Evolutionary conservation across 305 asterid species (phyloP), one percentile per base, ranked within the genome.

Genomic region (Striga hermonthica): DNA sequence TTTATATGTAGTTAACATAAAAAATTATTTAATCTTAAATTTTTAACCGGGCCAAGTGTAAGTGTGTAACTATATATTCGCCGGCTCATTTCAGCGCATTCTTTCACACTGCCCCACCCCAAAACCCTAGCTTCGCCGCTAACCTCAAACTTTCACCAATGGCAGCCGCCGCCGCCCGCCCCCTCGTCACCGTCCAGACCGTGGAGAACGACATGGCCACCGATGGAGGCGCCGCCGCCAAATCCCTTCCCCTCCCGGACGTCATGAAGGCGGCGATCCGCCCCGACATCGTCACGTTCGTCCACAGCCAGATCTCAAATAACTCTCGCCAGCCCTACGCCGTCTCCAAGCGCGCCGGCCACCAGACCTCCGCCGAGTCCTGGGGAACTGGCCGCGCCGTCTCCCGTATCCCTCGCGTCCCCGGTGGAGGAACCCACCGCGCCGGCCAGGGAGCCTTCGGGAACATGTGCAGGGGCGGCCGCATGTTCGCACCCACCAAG

Each of bases 321-420:
- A 90, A 90, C 59, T 52, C 92, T 12, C 90, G 95, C 1, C 96
- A 90, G 35, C 95, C 96, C 5, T 86, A 90, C 70, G 89, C 97
- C 43, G 97, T 91, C 0, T 91, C 97, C 10, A 82, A 68, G 70
- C 63, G 48, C 10, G 96, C 95, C 28, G 96, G 96, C 1, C 97
- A 91, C 76, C 97, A 88, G 80, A 90, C 97, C 55, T 91, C 96
- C 41, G 95, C 96, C 35, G 95, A 88, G 68, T 90, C 97, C 2
- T 90, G 96, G 96, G 97, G 97, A 13, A 90, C 96, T 0, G 96
- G 96, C 0, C 90, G 97, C 3, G 96, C 96, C 8, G 96, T 91
- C 0, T 88, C 96, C 0, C 97, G 96, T 88, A 91, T 91, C 70
- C 97, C 95, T 10, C 95, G 95, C 69, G 96, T 88, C 2, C 90